Base-by-base conservation (phyloP, 2,329 filamentous ascomycete genomes). In the Botryotinia calthae region DNA sequence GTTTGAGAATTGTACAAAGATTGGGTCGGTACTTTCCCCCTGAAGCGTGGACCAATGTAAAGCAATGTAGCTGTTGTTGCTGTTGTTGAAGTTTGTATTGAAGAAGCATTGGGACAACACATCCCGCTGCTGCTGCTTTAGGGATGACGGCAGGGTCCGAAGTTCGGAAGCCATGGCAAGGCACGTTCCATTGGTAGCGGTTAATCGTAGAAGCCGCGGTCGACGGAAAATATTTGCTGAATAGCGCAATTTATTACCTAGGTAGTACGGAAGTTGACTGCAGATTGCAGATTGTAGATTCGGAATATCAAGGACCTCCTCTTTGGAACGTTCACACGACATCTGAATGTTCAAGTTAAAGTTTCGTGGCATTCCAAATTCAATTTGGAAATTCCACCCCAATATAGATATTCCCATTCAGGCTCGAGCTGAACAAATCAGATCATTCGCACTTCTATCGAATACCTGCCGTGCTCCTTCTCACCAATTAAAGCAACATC, bases 401-500 rank as follows among this genome's bases (percentile, higher is more conserved):
- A 42, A 14, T 6, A 56, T 54, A 67, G 34, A 28, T 16, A 67
- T 67, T 31, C 42, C 28, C 48, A 42, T 28, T 25, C n/a, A n/a
- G 37, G 40, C 18, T 56, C 46, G 6, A 66, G 16, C 14, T 9
- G 46, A 7, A 40, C 64, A 40, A 67, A 18, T 12, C 48, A 68
- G 65, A 56, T 12, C 48, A 44, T 51, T 59, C 51, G 66, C 46
- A 4, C 51, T 42, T 20, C 61, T 67, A 4, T 48, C 42, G 20
- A 40, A 54, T 40, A 64, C 7, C 46, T 66, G 37, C 8, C 1
- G 51, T 28, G 51, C 14, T 2, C 51, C n/a, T 56, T 20, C 48
- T 65, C 59, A 46, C 70, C 70, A 71, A 71, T 67, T 58, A 58
- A 46, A 66, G 34, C 28, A 34, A n/a, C 70, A 59, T 28, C 2